These are phyloP conservation scores for Zygosaccharomyces rouxii DNA, from an alignment of 805 yeast species.

Conservation along the genomic window DNA sequence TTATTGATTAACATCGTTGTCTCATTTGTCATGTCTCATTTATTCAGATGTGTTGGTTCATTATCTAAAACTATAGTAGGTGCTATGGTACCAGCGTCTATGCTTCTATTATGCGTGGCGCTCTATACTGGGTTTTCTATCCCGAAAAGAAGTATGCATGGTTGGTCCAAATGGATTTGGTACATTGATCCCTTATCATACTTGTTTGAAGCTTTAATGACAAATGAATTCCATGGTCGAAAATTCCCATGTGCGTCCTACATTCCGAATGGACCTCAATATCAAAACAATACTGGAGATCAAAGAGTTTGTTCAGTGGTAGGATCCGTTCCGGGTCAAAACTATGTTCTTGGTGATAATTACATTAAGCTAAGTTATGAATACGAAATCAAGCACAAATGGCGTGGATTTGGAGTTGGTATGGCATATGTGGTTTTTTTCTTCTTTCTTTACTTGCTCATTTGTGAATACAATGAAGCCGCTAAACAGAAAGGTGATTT, in stretches of 20 bases:
- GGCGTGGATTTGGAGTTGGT: slow-evolving; percentile 65
- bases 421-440: slow-evolving; percentile 54
- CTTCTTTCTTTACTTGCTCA: slow-evolving; percentile 46
- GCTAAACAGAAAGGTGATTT: slow-evolving; percentile 71
- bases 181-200: slow-evolving; percentile 57
- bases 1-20: slow-evolving; percentile 41
- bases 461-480: slow-evolving; percentile 56
- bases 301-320: slow-evolving; percentile 51
- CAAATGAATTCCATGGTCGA: slow-evolving; percentile 51
- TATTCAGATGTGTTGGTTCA: slow-evolving; percentile 53
- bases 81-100: slow-evolving; percentile 58
- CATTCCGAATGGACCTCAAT: slow-evolving; percentile 48
- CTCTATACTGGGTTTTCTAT: slow-evolving; percentile 55
- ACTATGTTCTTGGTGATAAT: slow-evolving; percentile 47
- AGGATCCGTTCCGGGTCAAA: slow-evolving; percentile 51
- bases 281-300: slow-evolving; percentile 32
- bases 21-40: slow-evolving; percentile 50
- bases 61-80: slow-evolving; percentile 43
- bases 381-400: slow-evolving; percentile 45
- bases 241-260: slow-evolving; percentile 43
- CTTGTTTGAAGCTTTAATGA: slow-evolving; percentile 53
- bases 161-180: slow-evolving; percentile 66
- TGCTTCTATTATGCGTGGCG: slow-evolving; percentile 45
- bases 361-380: slow-evolving; percentile 43
- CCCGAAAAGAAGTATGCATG: slow-evolving; percentile 52